phyloP scores from a whole-genome alignment of 108 stramenopile species.

The Skeletonema costatum region DNA sequence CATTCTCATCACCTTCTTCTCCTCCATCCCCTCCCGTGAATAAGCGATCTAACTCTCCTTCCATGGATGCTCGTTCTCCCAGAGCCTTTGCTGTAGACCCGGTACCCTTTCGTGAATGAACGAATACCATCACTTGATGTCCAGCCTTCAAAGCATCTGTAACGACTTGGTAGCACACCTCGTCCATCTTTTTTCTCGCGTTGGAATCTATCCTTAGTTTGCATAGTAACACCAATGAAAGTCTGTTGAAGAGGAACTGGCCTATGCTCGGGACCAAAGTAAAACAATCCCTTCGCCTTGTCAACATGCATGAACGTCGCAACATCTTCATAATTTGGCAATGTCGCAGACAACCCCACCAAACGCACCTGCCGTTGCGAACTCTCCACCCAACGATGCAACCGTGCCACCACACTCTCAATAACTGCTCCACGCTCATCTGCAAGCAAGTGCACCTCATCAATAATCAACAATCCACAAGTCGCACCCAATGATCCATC shows the following conservation, averaged over 20 bases:
- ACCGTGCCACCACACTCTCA: conserved; percentile 96
- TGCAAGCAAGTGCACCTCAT: conserved; percentile 96
- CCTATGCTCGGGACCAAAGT: conserved; percentile 96
- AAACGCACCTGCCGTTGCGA: conserved; percentile 91
- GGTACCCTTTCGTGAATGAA: conserved; percentile 98
- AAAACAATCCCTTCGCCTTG: conserved; percentile 87
- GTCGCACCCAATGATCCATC: conserved; percentile 89
- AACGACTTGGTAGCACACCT: conserved; percentile 90
- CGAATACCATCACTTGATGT: conserved; percentile 99
- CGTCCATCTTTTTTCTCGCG: conserved; percentile 89
- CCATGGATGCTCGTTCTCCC: conserved; percentile 70
- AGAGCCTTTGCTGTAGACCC: conserved; percentile 87
- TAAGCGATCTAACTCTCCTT: conserved; percentile 61
- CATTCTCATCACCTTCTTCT: conserved; percentile 53
- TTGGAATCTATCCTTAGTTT: conserved; percentile 67
- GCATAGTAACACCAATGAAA: conserved; percentile 92
- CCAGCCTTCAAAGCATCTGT: conserved; percentile 88
- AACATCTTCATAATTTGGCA: conserved; percentile 97
- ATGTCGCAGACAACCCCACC: conserved; percentile 80
- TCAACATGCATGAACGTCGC: conserved; percentile 82
- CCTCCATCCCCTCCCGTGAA: conserved; percentile 68
- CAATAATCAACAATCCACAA: conserved; percentile 97
- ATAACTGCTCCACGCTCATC: conserved; percentile 99
- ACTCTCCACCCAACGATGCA: conserved; percentile 94
- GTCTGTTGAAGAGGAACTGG: conserved; percentile 98